Conservation (phyloP, 148 eudicot species). For the Camellia lanceoleosa region DNA sequence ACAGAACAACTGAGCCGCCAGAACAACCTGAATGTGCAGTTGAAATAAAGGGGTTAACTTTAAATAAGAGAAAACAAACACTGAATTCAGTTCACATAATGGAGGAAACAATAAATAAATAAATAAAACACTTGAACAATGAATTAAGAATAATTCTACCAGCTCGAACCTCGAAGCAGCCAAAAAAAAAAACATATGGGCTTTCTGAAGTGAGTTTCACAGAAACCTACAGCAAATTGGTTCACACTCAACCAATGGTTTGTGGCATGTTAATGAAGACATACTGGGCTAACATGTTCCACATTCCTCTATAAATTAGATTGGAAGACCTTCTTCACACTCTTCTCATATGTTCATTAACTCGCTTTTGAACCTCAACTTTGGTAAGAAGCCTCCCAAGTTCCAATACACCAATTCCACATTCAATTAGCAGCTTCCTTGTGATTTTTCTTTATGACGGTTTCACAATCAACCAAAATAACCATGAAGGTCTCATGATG, state of each 20-base stretch:
- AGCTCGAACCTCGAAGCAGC: background rate
- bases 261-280: background rate
- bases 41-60: background rate
- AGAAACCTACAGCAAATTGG: background rate
- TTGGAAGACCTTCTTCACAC: background rate
- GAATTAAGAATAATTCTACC: background rate
- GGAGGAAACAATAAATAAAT: background rate
- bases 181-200: background rate
- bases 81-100: background rate
- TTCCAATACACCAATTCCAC: background rate
- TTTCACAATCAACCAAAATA: no score
- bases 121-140: background rate
- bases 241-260: background rate
- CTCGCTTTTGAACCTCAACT: conserved; percentile 25
- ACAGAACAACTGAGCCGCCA: conserved; percentile 52
- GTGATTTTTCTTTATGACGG: no score
- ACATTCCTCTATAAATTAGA: background rate
- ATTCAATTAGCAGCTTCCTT: background rate
- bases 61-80: background rate
- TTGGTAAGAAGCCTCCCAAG: background rate
- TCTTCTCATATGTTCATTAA: background rate
- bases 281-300: no score
- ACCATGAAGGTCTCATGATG: no score
- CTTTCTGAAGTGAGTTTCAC: background rate
- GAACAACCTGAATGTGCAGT: conserved; percentile 44